phyloP scores from a whole-genome alignment of 208 protist genomes.

The Trypanosoma lewisi region DNA sequence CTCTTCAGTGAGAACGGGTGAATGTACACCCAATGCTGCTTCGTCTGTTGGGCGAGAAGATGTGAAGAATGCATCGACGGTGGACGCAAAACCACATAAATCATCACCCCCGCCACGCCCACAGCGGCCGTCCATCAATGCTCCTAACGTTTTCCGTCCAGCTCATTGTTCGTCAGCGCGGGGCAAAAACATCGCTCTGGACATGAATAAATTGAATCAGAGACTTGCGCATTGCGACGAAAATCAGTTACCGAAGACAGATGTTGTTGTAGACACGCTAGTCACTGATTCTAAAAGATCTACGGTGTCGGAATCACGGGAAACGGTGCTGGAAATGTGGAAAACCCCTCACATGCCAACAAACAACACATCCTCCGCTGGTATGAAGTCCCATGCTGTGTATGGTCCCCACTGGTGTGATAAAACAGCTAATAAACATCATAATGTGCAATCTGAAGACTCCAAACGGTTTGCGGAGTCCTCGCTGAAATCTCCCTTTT shows the following conservation, averaged over 20 bases:
- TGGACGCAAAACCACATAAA: not conserved
- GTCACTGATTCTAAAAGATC: not conserved
- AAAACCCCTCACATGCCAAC: not conserved
- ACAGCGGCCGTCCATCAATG: not conserved
- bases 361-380: not conserved
- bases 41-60: not conserved
- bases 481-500: not conserved
- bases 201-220: not conserved
- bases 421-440: not conserved
- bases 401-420: constrained; percentile 8
- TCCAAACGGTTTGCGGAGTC: not conserved
- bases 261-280: not conserved
- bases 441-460: not conserved
- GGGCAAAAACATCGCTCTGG: not conserved
- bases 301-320: not conserved
- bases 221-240: constrained; percentile 3
- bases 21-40: not conserved
- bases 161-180: not conserved
- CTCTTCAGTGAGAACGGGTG: not conserved
- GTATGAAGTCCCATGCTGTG: not conserved
- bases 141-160: not conserved
- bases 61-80: not conserved
- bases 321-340: not conserved
- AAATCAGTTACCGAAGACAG: not conserved
- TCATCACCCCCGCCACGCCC: constrained; percentile 25